Evolutionary conservation across 2,329 filamentous ascomycete genomes (phyloP).

Genomic region (Stromatinia cepivora): DNA sequence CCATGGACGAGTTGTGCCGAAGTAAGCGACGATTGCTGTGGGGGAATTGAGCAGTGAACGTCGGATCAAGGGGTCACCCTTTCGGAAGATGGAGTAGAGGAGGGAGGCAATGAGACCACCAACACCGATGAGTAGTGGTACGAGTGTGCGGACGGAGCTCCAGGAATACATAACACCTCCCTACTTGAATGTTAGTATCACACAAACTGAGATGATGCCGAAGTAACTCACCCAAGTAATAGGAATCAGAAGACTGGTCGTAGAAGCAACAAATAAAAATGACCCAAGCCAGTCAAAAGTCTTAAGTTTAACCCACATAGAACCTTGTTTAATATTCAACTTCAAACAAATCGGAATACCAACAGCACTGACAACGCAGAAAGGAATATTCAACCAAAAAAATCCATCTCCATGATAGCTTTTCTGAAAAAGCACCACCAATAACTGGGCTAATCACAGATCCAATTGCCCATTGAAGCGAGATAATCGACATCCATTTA

Average conservation of each 20-base stretch:
- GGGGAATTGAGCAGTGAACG: slow-evolving; percentile 46
- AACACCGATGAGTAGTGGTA: slow-evolving; percentile 58
- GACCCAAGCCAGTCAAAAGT: slow-evolving; percentile 62
- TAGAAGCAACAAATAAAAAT: slow-evolving; percentile 58
- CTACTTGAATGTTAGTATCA: slow-evolving; percentile 22
- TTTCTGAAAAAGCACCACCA: slow-evolving; percentile 47
- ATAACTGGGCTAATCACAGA: slow-evolving; percentile 42
- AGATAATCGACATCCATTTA: slow-evolving; percentile 40
- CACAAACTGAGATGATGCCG: not conserved
- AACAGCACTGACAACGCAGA: slow-evolving; percentile 32
- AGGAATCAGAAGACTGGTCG: slow-evolving; percentile 59
- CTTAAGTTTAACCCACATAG: slow-evolving; percentile 29
- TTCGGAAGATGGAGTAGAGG: slow-evolving; percentile 48
- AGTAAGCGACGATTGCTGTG: slow-evolving; percentile 52
- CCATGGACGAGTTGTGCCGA: slow-evolving; percentile 55
- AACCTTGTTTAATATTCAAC: slow-evolving; percentile 31
- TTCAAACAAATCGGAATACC: slow-evolving; percentile 34
- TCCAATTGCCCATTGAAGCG: slow-evolving; percentile 36
- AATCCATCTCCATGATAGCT: slow-evolving; percentile 38
- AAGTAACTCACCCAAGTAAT: slow-evolving; percentile 53
- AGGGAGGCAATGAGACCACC: slow-evolving; percentile 52
- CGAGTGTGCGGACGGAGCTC: slow-evolving; percentile 59
- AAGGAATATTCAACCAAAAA: slow-evolving; percentile 37
- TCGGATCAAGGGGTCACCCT: slow-evolving; percentile 41
- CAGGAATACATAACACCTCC: slow-evolving; percentile 64